phyloP scores from a whole-genome alignment of 2,329 filamentous ascomycete genomes.

The Botrytis tulipae region DNA sequence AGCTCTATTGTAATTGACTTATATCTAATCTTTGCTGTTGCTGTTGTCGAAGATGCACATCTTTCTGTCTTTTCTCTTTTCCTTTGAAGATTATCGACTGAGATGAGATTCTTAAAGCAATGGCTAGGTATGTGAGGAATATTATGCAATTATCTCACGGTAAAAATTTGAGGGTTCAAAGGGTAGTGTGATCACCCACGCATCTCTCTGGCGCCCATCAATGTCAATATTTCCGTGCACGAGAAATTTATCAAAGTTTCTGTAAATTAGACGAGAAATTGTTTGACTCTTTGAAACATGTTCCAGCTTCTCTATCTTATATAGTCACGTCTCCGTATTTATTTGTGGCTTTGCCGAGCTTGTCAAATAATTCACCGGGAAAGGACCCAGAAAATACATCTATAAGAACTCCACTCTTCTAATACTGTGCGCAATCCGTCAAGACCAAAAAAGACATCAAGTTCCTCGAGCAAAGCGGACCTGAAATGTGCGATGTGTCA shows the following conservation, averaged over 20 bases:
- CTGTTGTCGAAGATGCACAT: background rate
- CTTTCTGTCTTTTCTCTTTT: background rate
- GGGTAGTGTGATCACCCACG: accelerated
- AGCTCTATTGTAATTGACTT: accelerated
- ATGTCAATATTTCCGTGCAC: too few relatives aligned
- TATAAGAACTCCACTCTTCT: background rate
- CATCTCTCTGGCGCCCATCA: too few relatives aligned
- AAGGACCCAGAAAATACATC: accelerated
- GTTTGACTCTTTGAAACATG: accelerated
- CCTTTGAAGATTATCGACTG: accelerated
- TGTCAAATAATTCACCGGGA: too few relatives aligned
- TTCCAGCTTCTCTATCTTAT: background rate
- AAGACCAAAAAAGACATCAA: background rate
- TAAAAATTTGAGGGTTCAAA: accelerated
- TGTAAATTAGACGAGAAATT: background rate
- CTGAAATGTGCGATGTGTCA: background rate
- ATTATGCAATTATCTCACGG: accelerated
- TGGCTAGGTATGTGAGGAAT: accelerated
- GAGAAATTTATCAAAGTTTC: background rate
- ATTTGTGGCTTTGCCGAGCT: background rate
- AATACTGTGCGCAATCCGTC: background rate
- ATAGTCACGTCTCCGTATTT: background rate
- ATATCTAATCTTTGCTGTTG: background rate
- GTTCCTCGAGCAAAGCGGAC: too few relatives aligned
- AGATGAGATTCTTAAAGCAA: accelerated